Conservation (phyloP, 352 stramenopile genomes). For the Pythium grandisporangium region DNA sequence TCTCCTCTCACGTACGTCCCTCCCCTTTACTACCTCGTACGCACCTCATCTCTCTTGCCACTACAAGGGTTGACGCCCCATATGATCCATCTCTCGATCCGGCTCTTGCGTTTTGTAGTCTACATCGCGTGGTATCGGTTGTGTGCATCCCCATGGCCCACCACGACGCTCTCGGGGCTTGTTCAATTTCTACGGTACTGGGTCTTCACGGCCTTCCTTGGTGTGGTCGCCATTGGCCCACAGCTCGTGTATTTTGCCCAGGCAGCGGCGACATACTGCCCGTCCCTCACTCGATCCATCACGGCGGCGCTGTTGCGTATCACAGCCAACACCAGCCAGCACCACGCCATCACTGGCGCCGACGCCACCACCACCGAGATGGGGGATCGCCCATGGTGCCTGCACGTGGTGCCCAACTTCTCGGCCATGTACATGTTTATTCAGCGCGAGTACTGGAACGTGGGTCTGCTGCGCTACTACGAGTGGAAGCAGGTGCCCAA, state of each 20-base stretch:
- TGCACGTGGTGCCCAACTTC: constrained; percentile 49
- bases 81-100: too few relatives aligned
- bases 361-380: too few relatives aligned
- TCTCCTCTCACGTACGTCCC: constrained; percentile 60
- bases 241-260: constrained; percentile 67
- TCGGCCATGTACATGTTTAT: constrained; percentile 91
- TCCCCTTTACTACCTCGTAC: too few relatives aligned
- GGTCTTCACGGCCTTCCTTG: constrained; percentile 46
- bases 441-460: constrained; percentile 94
- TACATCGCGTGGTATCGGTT: constrained; percentile 70
- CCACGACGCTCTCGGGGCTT: background rate
- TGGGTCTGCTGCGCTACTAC: constrained; percentile 92
- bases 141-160: constrained; percentile 34
- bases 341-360: too few relatives aligned
- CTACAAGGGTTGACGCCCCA: too few relatives aligned
- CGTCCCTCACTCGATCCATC: constrained; percentile 19
- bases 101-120: too few relatives aligned
- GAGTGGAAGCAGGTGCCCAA: constrained; percentile 92
- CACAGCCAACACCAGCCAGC: too few relatives aligned
- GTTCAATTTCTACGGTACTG: constrained; percentile 43
- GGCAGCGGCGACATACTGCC: constrained; percentile 54
- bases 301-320: background rate
- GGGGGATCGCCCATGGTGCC: constrained; percentile 63
- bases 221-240: constrained; percentile 42
- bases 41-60: background rate